These are phyloP conservation scores for Teratosphaeria zuluensis DNA, from an alignment of 2,329 filamentous ascomycete genomes.

Conservation along the genomic window DNA sequence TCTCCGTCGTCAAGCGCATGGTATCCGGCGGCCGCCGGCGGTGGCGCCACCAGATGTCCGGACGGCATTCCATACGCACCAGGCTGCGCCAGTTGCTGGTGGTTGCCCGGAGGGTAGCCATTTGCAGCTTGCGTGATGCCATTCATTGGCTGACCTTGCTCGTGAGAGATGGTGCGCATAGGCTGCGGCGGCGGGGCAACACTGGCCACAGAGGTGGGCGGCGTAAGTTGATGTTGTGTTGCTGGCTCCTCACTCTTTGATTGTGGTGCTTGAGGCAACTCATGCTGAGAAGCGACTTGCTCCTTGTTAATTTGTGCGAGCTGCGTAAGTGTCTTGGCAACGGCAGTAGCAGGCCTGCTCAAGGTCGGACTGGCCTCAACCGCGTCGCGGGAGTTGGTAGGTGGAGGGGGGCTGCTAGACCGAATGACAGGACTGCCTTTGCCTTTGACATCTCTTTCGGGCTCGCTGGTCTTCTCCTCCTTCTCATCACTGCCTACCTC, in stretches of 20 bases:
- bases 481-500: conserved; percentile 9
- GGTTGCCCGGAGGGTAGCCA: neutral
- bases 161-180: neutral
- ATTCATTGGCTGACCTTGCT: neutral
- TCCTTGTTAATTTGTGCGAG: conserved; percentile 11
- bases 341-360: conserved; percentile 21
- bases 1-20: conserved; percentile 34
- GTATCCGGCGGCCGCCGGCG: conserved; percentile 10
- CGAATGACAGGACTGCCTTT: conserved; percentile 22
- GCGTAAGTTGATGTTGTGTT: neutral
- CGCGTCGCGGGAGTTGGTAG: conserved; percentile 4
- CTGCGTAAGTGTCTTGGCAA: conserved; percentile 23
- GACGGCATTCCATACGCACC: neutral
- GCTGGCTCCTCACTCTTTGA: neutral
- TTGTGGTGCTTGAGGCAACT: conserved; percentile 9
- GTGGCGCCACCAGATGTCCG: neutral
- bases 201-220: neutral
- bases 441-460: conserved; percentile 3
- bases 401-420: conserved; percentile 24
- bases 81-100: conserved; percentile 1
- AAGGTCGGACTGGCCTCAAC: conserved; percentile 24
- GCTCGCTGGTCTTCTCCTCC: conserved; percentile 8
- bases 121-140: neutral
- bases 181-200: neutral
- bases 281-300: conserved; percentile 4